Evolutionary conservation across 2,329 filamentous ascomycete genomes (phyloP), one percentile per base, ranked within the genome.

Genomic region (Akanthomyces dipterigenus): DNA sequence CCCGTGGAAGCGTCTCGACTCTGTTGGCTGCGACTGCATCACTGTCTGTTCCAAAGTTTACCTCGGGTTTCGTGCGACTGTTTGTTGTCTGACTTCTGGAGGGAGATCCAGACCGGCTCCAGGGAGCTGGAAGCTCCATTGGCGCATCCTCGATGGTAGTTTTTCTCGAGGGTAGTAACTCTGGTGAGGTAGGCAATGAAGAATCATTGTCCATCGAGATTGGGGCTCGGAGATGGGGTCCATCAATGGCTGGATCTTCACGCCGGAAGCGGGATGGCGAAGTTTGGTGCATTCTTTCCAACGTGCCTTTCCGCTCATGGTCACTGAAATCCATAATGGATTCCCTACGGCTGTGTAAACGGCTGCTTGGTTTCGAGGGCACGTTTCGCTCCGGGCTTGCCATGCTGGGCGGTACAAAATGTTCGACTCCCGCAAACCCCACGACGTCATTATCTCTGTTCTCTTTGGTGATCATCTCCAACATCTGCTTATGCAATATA

Each of bases 41-140:
- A 43, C 38, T 43, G 34, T 50, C 45, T 24, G 20, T 8, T 11
- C 22, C 46, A 7, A 16, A n/a, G 7, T 34, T 50, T 34, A 20
- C 36, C 14, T 51, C 56, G 3, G 46, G 36, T 2, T 16, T 22
- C 9, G n/a, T n/a, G 18, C 46, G 49, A 38, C 1, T 16, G 16
- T 60, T 53, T 45, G 48, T 16, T 11, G 20, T 9, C 2, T 53
- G 38, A 6, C 46, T 43, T 56, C 86, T 82, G 0, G 78, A 76
- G 34, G 88, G 88, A 7, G 89, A 91, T 2, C 78, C 77, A 1
- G 83, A 79, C 26, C 88, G 82, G 67, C 87, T 91, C 8, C 78
- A 78, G 3, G 80, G 77, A 1, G 86, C 82, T 3, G 88, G 89
- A 9, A 88, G 71, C 61, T 89, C 86, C 65, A 83, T 80, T 24